Evolutionary conservation across 495 filamentous ascomycete species (phyloP), one percentile per base, ranked within the genome.

Genomic region (Neurospora intermedia): DNA sequence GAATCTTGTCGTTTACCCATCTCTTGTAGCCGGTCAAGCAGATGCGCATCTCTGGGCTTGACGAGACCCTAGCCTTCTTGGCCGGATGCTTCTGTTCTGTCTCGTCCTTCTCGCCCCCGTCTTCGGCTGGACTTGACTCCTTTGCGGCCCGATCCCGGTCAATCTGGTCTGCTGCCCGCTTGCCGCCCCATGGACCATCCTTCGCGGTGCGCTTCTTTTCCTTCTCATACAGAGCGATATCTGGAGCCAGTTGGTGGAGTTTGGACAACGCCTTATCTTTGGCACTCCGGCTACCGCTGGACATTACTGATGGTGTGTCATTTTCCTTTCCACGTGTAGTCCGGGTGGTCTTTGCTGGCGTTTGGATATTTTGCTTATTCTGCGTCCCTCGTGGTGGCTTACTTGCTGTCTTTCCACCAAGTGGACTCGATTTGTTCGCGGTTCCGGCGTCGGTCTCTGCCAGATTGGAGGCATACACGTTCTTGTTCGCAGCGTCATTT

Each of bases 201-300:
- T 92, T 91, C 27, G 89, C 72, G 16, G 81, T 80, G 71, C 87
- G 89, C 83, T 96, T 97, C 84, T 85, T 93, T 81, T 99, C 96
- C 77, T 97, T 98, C 79, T 99, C 91, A 78, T 94, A 98, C 70
- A 94, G 83, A 9, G 90, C 91, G 75, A 98, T 92, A 80, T 98
- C 96, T 0, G 89, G 87, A 11, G 93, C 94, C 35, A 92, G 81
- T 31, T 89, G 87, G 70, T 96, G 93, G 4, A 98, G 82, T 70
- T 87, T 90, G 5, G 90, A 89, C 4, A 90, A 82, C 42, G 96
- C 96, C 73, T 90, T 89, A 4, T 92, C 90, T 78, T 98, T 98
- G 9, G 96, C 94, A 77, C 91, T 93, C 40, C 96, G 90, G 79
- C 92, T 94, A 59, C 89, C 89, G 5, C 88, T 92, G 16, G 90